phyloP scores from a whole-genome alignment of 1,284 basidiomycete species.

The Microbotryum lychnidis-dioicae region DNA sequence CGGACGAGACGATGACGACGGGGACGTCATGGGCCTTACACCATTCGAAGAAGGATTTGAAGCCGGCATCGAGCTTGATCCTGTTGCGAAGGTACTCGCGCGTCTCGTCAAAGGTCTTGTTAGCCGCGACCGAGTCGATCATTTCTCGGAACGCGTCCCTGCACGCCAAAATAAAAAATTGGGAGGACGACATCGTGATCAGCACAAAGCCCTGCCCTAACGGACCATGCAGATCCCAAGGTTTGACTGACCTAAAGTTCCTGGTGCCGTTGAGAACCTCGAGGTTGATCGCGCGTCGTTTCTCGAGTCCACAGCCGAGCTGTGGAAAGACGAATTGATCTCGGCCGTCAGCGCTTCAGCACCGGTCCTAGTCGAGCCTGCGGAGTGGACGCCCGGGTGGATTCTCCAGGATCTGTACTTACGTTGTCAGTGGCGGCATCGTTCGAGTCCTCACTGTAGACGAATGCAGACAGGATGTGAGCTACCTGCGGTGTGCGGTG shows the following conservation, averaged over 20 bases:
- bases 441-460: conserved; percentile 66
- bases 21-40: conserved; percentile 21
- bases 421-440: conserved; percentile 44
- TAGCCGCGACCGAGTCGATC: conserved; percentile 61
- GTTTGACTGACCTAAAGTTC: conserved; percentile 47
- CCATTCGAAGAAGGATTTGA: conserved; percentile 72
- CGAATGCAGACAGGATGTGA: background rate
- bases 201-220: background rate
- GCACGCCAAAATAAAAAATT: background rate
- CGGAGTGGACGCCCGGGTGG: background rate
- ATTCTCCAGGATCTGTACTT: background rate
- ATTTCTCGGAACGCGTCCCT: conserved; percentile 73
- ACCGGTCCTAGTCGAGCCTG: background rate
- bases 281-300: conserved; percentile 61
- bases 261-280: conserved; percentile 57
- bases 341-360: background rate
- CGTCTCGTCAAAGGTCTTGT: conserved; percentile 66
- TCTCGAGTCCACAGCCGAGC: conserved; percentile 61
- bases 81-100: conserved; percentile 58
- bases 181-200: too few species aligned
- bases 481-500: background rate
- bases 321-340: conserved; percentile 42
- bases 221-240: background rate
- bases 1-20: conserved; percentile 85
- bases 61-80: conserved; percentile 76